A percentile compares a stretch with the other conserved stretches of the same genome.
Evolutionary conservation across 352 stramenopile genomes (phyloP).

Genomic region (Pythium phragmiticola): DNA sequence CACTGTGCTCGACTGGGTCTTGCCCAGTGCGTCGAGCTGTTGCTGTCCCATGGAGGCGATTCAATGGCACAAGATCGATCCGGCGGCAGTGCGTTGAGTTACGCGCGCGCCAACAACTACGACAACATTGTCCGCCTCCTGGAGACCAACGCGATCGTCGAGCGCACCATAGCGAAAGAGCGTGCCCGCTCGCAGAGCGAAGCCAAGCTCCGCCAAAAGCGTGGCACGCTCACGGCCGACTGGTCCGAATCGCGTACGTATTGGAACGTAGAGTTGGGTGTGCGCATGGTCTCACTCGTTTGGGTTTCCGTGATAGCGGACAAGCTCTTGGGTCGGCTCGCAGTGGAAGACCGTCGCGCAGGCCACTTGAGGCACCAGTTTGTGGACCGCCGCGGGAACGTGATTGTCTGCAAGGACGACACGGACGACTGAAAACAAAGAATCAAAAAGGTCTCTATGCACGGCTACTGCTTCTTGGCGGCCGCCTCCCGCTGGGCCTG

Average conservation of each 20-base stretch:
- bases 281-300: too few species aligned
- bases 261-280: neutral
- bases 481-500: constrained; percentile 74
- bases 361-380: constrained; percentile 63
- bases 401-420: constrained; percentile 48
- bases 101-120: constrained; percentile 37
- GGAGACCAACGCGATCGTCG: constrained; percentile 43
- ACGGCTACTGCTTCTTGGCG: constrained; percentile 28
- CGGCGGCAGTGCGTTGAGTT: constrained; percentile 40
- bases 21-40: constrained; percentile 49
- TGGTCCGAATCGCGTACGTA: constrained; percentile 59
- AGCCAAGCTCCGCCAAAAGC: constrained; percentile 36
- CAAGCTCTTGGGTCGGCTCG: constrained; percentile 40
- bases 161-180: constrained; percentile 35
- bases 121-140: constrained; percentile 33
- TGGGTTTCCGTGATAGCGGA: constrained; percentile 29
- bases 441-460: constrained; percentile 5
- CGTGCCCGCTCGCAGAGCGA: constrained; percentile 24
- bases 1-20: constrained; percentile 52
- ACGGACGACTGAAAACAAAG: constrained; percentile 15
- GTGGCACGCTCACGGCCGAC: constrained; percentile 41
- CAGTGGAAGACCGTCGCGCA: constrained; percentile 46
- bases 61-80: constrained; percentile 33
- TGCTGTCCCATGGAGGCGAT: constrained; percentile 46
- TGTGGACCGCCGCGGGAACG: constrained; percentile 46